These are phyloP conservation scores for Meyerozyma elateridarum DNA, from an alignment of 1,139 yeast species.

Conservation along the genomic window DNA sequence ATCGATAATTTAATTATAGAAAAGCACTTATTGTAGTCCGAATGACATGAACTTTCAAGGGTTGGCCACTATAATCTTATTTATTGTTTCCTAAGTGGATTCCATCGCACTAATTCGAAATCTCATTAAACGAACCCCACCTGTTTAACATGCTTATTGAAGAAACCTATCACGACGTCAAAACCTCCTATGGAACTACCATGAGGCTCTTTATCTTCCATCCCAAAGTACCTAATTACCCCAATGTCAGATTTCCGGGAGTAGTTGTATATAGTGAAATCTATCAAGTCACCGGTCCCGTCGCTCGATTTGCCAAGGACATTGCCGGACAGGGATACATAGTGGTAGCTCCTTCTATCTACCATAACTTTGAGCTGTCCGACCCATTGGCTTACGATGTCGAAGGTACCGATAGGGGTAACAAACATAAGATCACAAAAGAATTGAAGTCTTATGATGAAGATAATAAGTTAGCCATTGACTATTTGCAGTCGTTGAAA, in stretches of 20 bases:
- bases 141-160: constrained; percentile 54
- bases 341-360: constrained; percentile 73
- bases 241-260: constrained; percentile 74
- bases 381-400: constrained; percentile 67
- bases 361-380: constrained; percentile 65
- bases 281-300: constrained; percentile 80
- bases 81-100: too few species aligned
- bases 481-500: constrained; percentile 50
- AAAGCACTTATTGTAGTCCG: too few species aligned
- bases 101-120: too few species aligned
- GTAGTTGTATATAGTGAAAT: constrained; percentile 77
- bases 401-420: constrained; percentile 75
- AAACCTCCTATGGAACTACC: constrained; percentile 62
- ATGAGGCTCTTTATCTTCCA: constrained; percentile 65
- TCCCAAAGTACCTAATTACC: constrained; percentile 68
- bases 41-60: too few species aligned
- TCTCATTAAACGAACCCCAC: too few species aligned
- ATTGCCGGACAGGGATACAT: constrained; percentile 80
- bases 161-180: constrained; percentile 61
- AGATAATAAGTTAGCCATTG: constrained; percentile 61
- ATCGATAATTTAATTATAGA: too few species aligned
- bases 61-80: too few species aligned
- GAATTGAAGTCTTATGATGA: constrained; percentile 73
- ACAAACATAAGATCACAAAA: constrained; percentile 60
- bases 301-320: constrained; percentile 67